Base-by-base conservation (phyloP, 345 rosid genomes). In the Mallotus nudiflorus region DNA sequence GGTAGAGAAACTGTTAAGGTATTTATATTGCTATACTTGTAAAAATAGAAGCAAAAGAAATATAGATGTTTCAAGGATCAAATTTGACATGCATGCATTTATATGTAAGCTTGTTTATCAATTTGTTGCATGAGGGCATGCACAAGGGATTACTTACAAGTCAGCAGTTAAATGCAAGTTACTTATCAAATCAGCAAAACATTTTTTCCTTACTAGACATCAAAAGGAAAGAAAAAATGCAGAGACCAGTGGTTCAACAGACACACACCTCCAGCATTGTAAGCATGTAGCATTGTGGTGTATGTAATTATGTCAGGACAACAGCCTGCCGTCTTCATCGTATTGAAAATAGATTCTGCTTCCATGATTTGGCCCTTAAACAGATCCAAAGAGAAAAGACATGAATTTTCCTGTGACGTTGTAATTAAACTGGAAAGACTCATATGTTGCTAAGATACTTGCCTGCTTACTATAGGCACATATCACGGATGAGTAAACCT, bases 401-500 rank as follows among this genome's bases (percentile, higher is more conserved):
- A 44, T 40, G 25, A 72, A 57, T 64, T 40, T 42, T 33, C 45
- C 68, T 28, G 56, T 59, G 20, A 59, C 49, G 65, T 62, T 20
- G 33, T 50, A 51, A 39, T 42, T 14, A 37, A 20, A 62, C 63
- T 10, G 58, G 42, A 5, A 35, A 20, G 18, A 3, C 6, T 59
- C 67, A 60, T 35, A 10, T 75, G 60, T 51, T 74, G 61, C 27
- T 54, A 60, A 63, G 74, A 51, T 35, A 75, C 86, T 80, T 87
- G 80, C 97, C 93, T 89, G 88, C 80, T 85, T 88, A 84, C 95
- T 91, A 78, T 84, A 85, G 60, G 89, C 89, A 72, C 84, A 82
- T 33, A 94, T 83, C 64, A 82, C 84, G 42, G 92, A 87, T 66
- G 97, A 85, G 80, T 88, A 93, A 3, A 87, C 91, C 82, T 93